phyloP scores from a whole-genome alignment of 2,329 filamentous ascomycete genomes.

The Biscogniauxia marginata region DNA sequence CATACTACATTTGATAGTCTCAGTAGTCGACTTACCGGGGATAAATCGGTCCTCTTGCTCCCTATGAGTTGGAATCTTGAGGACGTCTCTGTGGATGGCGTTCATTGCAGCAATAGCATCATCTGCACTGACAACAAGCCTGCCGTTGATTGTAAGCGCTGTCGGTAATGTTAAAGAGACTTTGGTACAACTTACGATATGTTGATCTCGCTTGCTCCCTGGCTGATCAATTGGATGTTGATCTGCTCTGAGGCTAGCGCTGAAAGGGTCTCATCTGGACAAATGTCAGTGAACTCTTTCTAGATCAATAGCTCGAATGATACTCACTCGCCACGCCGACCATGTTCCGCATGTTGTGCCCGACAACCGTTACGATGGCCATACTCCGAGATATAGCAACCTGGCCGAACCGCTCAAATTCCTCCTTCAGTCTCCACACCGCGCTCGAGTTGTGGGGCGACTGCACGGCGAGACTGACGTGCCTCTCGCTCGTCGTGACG shows the following conservation, averaged over 20 bases:
- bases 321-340: constrained; percentile 30
- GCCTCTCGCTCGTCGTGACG: constrained; percentile 30
- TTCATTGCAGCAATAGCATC: constrained; percentile 29
- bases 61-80: constrained; percentile 29
- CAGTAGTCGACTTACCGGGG: constrained; percentile 19
- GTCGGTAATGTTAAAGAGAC: too few species aligned
- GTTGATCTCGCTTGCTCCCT: constrained; percentile 32
- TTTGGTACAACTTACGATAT: constrained; percentile 23
- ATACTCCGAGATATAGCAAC: constrained; percentile 26
- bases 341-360: constrained; percentile 32
- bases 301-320: not conserved
- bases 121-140: constrained; percentile 28
- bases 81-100: constrained; percentile 30
- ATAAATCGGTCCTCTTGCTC: constrained; percentile 28
- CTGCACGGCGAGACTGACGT: constrained; percentile 30
- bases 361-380: constrained; percentile 31
- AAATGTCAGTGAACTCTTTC: constrained; percentile 5
- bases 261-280: constrained; percentile 27
- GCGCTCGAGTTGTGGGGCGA: constrained; percentile 22
- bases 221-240: constrained; percentile 30
- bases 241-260: constrained; percentile 28
- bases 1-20: not conserved
- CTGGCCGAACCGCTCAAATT: constrained; percentile 29
- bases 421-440: constrained; percentile 24
- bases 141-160: too few species aligned